phyloP scores from a whole-genome alignment of 116 monocot genomes.

The Phalaenopsis hybrid region DNA sequence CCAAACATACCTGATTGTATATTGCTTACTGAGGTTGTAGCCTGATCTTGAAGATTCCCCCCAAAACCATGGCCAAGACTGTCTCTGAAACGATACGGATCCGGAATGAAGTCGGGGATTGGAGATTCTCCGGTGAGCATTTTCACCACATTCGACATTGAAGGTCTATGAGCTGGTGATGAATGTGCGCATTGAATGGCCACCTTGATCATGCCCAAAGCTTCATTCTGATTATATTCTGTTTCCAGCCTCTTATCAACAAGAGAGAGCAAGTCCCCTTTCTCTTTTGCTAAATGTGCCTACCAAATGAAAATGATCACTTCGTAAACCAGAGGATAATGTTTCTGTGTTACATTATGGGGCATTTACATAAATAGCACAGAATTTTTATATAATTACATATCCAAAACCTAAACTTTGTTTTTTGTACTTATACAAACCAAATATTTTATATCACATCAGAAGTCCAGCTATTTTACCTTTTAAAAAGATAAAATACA shows the following conservation, averaged over 20 bases:
- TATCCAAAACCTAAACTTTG: too few species aligned
- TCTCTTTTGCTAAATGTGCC: conserved; percentile 30
- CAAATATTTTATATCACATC: too few species aligned
- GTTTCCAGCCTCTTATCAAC: conserved; percentile 24
- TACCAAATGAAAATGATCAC: conserved; percentile 4
- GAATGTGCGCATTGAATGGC: conserved; percentile 24
- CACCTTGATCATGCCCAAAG: conserved; percentile 16
- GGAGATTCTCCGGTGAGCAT: conserved; percentile 23
- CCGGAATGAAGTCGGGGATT: conserved; percentile 8
- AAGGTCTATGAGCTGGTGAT: conserved; percentile 27
- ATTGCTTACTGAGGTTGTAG: background rate
- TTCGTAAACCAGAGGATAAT: background rate
- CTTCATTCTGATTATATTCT: conserved; percentile 26
- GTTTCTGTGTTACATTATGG: too few species aligned
- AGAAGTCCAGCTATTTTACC: too few species aligned
- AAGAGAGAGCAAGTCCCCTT: conserved; percentile 27
- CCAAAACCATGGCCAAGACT: background rate
- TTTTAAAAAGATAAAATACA: too few species aligned
- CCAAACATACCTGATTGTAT: background rate
- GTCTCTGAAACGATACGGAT: conserved; percentile 9
- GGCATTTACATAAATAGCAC: too few species aligned
- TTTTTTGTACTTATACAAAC: too few species aligned
- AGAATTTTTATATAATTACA: too few species aligned
- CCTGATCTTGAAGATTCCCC: background rate
- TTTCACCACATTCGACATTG: conserved; percentile 24